These are phyloP conservation scores for Populus davidiana DNA, from an alignment of 345 rosid species.

Conservation along the genomic window DNA sequence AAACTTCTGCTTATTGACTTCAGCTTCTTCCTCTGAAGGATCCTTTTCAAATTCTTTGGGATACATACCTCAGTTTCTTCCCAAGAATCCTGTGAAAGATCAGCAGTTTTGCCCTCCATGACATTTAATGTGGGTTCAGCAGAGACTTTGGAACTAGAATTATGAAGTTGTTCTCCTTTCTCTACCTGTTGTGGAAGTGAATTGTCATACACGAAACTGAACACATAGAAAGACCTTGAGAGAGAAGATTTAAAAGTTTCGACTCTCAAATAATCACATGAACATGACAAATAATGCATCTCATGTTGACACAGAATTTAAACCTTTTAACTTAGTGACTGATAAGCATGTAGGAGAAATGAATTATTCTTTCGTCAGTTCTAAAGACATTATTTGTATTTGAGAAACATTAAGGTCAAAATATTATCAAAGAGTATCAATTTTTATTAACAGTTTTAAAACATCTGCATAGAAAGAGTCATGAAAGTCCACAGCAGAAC, in stretches of 20 bases:
- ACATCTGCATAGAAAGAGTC: background rate
- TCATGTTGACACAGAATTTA: background rate
- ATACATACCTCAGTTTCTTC: constrained; percentile 18
- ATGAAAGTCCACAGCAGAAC: background rate
- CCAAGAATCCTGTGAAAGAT: background rate
- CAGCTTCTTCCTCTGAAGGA: constrained; percentile 22
- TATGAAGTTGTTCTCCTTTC: constrained; percentile 27
- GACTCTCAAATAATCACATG: background rate
- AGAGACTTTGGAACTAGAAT: constrained; percentile 27
- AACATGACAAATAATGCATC: background rate
- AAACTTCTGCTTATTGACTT: constrained; percentile 11
- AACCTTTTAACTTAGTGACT: background rate
- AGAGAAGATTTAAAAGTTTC: background rate
- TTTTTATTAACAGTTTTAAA: background rate
- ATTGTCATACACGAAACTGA: background rate
- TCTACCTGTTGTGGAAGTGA: constrained; percentile 38
- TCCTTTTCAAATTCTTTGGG: constrained; percentile 20
- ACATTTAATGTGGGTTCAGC: constrained; percentile 38
- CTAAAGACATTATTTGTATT: background rate
- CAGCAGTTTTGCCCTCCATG: constrained; percentile 24
- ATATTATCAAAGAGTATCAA: background rate
- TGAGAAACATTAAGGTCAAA: background rate
- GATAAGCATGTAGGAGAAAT: background rate
- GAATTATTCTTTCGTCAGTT: background rate
- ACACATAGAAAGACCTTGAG: background rate